Base-by-base conservation (phyloP, 2,329 filamentous ascomycete species). In the Akanthomyces lecanii region DNA sequence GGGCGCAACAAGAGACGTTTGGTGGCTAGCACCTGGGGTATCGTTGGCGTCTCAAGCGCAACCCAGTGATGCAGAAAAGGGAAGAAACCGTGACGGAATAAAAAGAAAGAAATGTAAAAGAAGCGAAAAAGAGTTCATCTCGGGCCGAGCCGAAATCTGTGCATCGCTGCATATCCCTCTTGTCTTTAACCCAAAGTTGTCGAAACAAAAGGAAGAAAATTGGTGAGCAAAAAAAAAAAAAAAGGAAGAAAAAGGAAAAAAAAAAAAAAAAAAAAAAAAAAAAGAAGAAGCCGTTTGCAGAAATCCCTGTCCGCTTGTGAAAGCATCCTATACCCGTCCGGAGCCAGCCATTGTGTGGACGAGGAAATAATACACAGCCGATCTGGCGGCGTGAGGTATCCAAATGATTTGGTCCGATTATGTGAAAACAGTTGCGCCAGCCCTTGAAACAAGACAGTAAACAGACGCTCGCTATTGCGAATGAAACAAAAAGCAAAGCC, bases 141-240 rank as follows among this genome's bases (percentile, higher is more conserved):
- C 78, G 78, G 76, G 72, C 76, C 76, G 68, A 70, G 76, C 79
- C 79, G 78, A 79, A 76, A 74, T 71, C 75, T 75, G 77, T 84
- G 84, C 84, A 86, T 86, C 84, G 84, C 84, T 86, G 84, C 84
- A 79, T 82, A 72, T 81, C 83, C 78, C 78, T 85, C 81, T 84
- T 84, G 75, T 80, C 78, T 81, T 76, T 72, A 71, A 73, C 67
- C 71, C 69, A 69, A 71, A 65, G 58, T 60, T 60, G 66, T 62
- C 68, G 68, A 68, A 70, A 65, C 68, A 63, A 67, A 74, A 71
- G 72, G 70, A 65, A 63, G 64, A 66, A 69, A 71, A 70, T 67
- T 66, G 66, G 68, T 70, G 68, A 69, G 69, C 68, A 68, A 38
- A 65, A 65, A 65, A 63, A 65, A 63, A 65, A 65, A 59, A 66